Evolutionary conservation across 1,284 basidiomycete genomes (phyloP).

Genomic region (Malassezia globosa): DNA sequence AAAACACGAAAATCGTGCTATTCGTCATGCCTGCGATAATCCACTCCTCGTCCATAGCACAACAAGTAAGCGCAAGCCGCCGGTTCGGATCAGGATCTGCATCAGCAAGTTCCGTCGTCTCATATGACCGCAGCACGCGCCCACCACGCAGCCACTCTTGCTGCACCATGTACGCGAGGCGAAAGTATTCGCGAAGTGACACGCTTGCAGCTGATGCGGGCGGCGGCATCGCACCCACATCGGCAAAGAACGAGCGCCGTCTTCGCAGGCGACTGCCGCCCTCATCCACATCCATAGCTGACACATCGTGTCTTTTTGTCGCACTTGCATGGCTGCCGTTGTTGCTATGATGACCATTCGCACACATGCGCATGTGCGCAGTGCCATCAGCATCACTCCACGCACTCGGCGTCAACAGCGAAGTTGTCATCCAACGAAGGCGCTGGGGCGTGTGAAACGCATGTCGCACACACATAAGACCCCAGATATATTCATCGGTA

Average conservation of each 20-base stretch:
- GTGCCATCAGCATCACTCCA: not conserved
- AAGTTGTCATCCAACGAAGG: constrained; percentile 9
- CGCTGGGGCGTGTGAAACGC: constrained; percentile 16
- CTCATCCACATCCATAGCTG: not conserved
- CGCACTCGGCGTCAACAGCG: not conserved
- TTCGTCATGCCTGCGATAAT: constrained; percentile 84
- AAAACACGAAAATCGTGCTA: constrained; percentile 75
- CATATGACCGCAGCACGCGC: constrained; percentile 62
- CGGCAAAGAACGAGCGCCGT: constrained; percentile 6
- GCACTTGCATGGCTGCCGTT: not conserved
- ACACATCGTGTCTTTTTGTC: not conserved
- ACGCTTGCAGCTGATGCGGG: constrained; percentile 1
- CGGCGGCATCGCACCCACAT: not conserved
- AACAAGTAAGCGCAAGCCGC: constrained; percentile 66
- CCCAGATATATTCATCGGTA: constrained; percentile 77
- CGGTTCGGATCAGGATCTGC: constrained; percentile 51
- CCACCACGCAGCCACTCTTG: constrained; percentile 78
- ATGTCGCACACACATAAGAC: constrained; percentile 57
- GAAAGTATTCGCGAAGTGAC: constrained; percentile 53
- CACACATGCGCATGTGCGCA: no score
- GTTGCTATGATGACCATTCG: no score
- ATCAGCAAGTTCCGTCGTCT: constrained; percentile 38
- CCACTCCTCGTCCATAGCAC: constrained; percentile 73
- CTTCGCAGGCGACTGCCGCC: not conserved
- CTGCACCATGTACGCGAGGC: constrained; percentile 62